A percentile compares a stretch with the other conserved stretches of the same genome.
Conservation (phyloP, 164 flowering plant genomes). For the Chimonanthus praecox region DNA sequence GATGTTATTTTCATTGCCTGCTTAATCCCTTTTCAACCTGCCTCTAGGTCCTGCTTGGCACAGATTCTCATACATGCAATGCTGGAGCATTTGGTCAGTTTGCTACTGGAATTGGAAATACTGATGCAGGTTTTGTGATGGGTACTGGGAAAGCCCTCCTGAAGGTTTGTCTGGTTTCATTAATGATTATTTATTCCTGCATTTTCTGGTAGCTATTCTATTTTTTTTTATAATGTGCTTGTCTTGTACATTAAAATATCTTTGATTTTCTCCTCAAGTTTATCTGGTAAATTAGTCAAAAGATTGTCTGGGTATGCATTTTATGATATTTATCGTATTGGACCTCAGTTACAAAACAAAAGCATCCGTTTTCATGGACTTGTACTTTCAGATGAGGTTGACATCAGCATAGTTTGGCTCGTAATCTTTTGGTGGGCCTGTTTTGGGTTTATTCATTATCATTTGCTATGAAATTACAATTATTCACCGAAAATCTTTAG, state of each 20-base stretch:
- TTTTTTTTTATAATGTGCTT: neutral
- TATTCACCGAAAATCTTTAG: neutral
- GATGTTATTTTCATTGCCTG: neutral
- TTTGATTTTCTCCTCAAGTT: neutral
- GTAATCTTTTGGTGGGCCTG: no score
- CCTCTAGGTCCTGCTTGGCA: conserved; percentile 80
- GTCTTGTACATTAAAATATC: neutral
- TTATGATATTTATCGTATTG: no score
- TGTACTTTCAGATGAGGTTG: no score
- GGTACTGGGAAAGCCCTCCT: conserved; percentile 90
- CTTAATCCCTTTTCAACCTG: conserved; percentile 5
- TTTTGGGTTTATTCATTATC: neutral
- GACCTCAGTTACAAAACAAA: no score
- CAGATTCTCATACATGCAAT: conserved; percentile 99
- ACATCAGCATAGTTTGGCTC: no score
- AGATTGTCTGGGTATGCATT: no score
- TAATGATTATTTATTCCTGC: neutral
- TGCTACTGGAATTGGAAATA: conserved; percentile 96
- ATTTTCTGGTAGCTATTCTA: neutral
- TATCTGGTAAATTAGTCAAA: neutral
- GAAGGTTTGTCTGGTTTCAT: conserved; percentile 45
- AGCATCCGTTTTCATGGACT: no score
- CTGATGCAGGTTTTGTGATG: conserved; percentile 95
- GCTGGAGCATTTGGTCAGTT: conserved; percentile 99
- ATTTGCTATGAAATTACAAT: neutral